Conservation (phyloP, 2,329 filamentous ascomycete genomes). For the Monilinia polystroma region DNA sequence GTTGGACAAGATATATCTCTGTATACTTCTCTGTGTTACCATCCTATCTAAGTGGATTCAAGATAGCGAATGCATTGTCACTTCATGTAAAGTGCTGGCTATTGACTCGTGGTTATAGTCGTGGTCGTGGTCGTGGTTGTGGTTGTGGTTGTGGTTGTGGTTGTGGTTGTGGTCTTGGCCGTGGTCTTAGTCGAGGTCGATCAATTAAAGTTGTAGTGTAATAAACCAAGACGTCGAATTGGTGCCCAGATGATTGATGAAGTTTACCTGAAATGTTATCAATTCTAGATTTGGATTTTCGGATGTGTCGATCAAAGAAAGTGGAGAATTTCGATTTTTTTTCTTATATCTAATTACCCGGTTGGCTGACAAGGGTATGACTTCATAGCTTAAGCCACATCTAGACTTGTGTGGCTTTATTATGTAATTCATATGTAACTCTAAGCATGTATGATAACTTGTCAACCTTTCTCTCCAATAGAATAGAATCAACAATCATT, state of each 20-base stretch:
- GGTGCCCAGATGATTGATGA: not conserved
- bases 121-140: no score
- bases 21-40: not conserved
- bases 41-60: not conserved
- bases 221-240: not conserved
- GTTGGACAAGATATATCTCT: conserved; percentile 6
- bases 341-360: not conserved
- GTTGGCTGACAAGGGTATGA: not conserved
- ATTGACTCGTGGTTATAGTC: no score
- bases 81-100: not conserved
- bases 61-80: conserved; percentile 6
- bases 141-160: no score
- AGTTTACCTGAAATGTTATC: not conserved
- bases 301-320: not conserved
- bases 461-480: not conserved
- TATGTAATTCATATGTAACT: not conserved
- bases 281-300: conserved; percentile 1
- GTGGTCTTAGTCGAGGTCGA: not conserved
- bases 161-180: no score
- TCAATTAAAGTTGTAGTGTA: not conserved
- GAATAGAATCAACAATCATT: no score
- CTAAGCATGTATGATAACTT: not conserved
- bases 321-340: not conserved
- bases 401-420: not conserved
- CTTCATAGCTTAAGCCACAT: not conserved